Conservation (phyloP, 768 basidiomycete species). For the Russula earlei region DNA sequence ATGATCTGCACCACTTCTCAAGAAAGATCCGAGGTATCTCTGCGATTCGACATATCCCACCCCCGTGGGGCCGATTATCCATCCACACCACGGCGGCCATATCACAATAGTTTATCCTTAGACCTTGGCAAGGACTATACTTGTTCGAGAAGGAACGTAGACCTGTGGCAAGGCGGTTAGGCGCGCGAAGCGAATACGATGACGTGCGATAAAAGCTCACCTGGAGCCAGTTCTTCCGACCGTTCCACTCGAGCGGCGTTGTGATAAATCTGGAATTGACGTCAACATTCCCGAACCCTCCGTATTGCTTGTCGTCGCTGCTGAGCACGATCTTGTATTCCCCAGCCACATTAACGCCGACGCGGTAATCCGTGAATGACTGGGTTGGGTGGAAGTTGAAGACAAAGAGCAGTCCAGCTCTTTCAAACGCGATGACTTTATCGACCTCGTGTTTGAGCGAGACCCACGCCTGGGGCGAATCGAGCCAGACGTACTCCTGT, state of each 20-base stretch:
- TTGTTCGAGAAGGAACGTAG: slow-evolving; percentile 60
- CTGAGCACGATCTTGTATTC: slow-evolving; percentile 75
- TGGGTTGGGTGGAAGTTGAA: slow-evolving; percentile 95
- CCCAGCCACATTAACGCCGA: slow-evolving; percentile 79
- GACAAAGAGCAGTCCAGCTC: slow-evolving; percentile 86
- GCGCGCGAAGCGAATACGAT: background rate
- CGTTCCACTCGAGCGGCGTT: slow-evolving; percentile 84
- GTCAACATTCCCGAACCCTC: slow-evolving; percentile 78
- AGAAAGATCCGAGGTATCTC: background rate
- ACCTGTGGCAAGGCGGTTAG: slow-evolving; percentile 35
- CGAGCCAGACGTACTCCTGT: slow-evolving; percentile 75
- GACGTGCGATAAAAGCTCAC: slow-evolving; percentile 32
- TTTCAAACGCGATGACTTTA: slow-evolving; percentile 91
- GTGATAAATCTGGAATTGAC: slow-evolving; percentile 63
- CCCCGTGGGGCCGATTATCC: too few species aligned
- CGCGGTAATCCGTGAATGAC: slow-evolving; percentile 88
- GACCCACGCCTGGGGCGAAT: slow-evolving; percentile 76
- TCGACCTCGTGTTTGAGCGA: slow-evolving; percentile 91
- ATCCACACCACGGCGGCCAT: background rate
- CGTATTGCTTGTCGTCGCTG: slow-evolving; percentile 81
- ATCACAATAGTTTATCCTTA: slow-evolving; percentile 8
- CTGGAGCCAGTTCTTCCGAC: slow-evolving; percentile 84
- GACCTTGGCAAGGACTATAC: slow-evolving; percentile 50
- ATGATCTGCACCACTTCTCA: background rate
- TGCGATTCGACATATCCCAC: background rate